These are phyloP conservation scores for Leptographium galeiforme DNA, from an alignment of 2,329 filamentous ascomycete genomes.

Conservation along the genomic window DNA sequence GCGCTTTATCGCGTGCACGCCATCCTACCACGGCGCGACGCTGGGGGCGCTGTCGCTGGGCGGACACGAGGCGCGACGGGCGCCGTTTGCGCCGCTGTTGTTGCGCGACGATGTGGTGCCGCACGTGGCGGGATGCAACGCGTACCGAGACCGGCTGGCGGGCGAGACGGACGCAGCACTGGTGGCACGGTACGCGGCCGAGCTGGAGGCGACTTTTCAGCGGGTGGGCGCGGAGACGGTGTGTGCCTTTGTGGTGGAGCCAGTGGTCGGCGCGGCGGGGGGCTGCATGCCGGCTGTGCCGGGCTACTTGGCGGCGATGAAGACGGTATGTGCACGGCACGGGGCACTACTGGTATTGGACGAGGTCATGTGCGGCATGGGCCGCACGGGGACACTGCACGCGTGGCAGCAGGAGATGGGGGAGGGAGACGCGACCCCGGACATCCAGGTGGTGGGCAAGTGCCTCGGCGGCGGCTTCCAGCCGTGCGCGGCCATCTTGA, in stretches of 20 bases:
- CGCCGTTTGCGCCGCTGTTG: constrained; percentile 44
- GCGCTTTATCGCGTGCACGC: constrained; percentile 50
- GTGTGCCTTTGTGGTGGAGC: constrained; percentile 53
- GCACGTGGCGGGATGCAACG: constrained; percentile 52
- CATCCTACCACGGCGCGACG: constrained; percentile 61
- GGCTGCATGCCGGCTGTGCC: constrained; percentile 53
- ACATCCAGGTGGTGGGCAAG: constrained; percentile 55
- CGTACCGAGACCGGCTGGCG: constrained; percentile 34
- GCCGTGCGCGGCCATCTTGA: constrained; percentile 46
- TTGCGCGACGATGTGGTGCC: constrained; percentile 34
- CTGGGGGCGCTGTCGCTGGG: constrained; percentile 46
- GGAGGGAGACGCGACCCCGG: constrained; percentile 32
- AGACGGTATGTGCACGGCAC: constrained; percentile 53
- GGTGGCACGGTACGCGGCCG: constrained; percentile 40
- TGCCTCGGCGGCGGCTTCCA: constrained; percentile 50
- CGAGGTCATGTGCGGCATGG: constrained; percentile 61
- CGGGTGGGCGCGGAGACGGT: constrained; percentile 49
- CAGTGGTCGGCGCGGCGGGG: constrained; percentile 54
- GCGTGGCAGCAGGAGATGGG: constrained; percentile 42
- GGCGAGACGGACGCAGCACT: constrained; percentile 42
- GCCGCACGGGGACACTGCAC: constrained; percentile 44
- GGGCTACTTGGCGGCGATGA: constrained; percentile 59
- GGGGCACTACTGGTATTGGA: constrained; percentile 67
- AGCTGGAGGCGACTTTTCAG: constrained; percentile 50
- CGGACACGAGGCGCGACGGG: constrained; percentile 43